A percentile compares a stretch with the other conserved stretches of the same genome.
These are phyloP conservation scores for Abrus precatorius DNA, from an alignment of 306 rosid genomes.

Conservation along the genomic window DNA sequence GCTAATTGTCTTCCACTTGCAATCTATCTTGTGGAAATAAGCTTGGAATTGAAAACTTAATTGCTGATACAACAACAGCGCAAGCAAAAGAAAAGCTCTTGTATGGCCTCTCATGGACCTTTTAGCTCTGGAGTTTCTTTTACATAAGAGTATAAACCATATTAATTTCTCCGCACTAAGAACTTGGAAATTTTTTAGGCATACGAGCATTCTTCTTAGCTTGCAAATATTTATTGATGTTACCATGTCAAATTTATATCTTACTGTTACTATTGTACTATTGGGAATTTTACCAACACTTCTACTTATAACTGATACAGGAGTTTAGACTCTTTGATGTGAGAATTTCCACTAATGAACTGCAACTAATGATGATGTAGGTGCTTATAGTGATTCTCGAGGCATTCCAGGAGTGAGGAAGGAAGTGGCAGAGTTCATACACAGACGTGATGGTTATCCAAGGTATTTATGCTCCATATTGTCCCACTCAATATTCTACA, in stretches of 20 bases:
- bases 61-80: slow-evolving; percentile 23
- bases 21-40: not conserved
- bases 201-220: slow-evolving; percentile 30
- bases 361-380: slow-evolving; percentile 52
- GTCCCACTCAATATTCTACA: slow-evolving; percentile 1
- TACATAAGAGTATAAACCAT: slow-evolving; percentile 13
- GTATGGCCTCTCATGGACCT: slow-evolving; percentile 12
- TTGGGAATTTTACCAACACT: slow-evolving; percentile 13
- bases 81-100: slow-evolving; percentile 31
- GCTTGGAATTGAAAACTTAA: slow-evolving; percentile 29
- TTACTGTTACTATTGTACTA: slow-evolving; percentile 4
- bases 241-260: slow-evolving; percentile 25
- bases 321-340: slow-evolving; percentile 29
- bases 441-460: slow-evolving; percentile 95
- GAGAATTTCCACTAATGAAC: slow-evolving; percentile 40
- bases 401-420: slow-evolving; percentile 91
- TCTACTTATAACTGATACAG: slow-evolving; percentile 14
- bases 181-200: slow-evolving; percentile 7
- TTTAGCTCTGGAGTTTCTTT: slow-evolving; percentile 18
- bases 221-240: slow-evolving; percentile 19
- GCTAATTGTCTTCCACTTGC: not conserved
- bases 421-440: slow-evolving; percentile 96
- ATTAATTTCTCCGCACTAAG: slow-evolving; percentile 17
- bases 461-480: slow-evolving; percentile 60
- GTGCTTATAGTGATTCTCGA: slow-evolving; percentile 99